Evolutionary conservation across 2,329 filamentous ascomycete genomes (phyloP).

Genomic region (Talaromyces atroroseus): DNA sequence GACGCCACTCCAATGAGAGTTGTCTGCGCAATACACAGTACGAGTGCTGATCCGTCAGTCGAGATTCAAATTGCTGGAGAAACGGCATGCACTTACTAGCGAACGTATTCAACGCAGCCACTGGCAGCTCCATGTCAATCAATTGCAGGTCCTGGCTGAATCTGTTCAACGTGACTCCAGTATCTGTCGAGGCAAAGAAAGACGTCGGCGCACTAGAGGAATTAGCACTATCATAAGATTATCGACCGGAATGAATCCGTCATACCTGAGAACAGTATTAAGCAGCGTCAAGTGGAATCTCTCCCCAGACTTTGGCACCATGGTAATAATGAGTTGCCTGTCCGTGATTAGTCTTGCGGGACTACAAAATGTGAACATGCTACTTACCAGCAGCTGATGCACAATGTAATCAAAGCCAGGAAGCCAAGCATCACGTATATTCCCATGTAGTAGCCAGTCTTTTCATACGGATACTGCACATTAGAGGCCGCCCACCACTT

Average conservation of each 20-base stretch:
- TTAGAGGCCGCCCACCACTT: constrained; percentile 39
- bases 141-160: constrained; percentile 43
- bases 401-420: constrained; percentile 31
- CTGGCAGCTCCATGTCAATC: constrained; percentile 41
- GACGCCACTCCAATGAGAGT: constrained; percentile 45
- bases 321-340: constrained; percentile 48
- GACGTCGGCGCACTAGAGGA: constrained; percentile 33
- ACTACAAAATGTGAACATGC: not conserved
- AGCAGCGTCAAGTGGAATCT: constrained; percentile 46
- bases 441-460: constrained; percentile 33
- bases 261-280: constrained; percentile 43
- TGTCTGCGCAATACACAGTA: constrained; percentile 42
- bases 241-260: not conserved
- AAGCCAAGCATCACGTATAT: constrained; percentile 37
- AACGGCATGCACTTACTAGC: constrained; percentile 23
- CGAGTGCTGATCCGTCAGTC: constrained; percentile 15
- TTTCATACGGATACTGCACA: constrained; percentile 27
- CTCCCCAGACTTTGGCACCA: constrained; percentile 50
- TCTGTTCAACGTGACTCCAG: constrained; percentile 37
- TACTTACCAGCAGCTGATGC: constrained; percentile 32
- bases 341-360: constrained; percentile 4
- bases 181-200: constrained; percentile 39
- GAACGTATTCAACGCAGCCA: constrained; percentile 37
- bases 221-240: constrained; percentile 11
- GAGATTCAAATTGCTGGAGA: no score